Conservation (phyloP, 345 rosid species). For the Nasturtium officinale region DNA sequence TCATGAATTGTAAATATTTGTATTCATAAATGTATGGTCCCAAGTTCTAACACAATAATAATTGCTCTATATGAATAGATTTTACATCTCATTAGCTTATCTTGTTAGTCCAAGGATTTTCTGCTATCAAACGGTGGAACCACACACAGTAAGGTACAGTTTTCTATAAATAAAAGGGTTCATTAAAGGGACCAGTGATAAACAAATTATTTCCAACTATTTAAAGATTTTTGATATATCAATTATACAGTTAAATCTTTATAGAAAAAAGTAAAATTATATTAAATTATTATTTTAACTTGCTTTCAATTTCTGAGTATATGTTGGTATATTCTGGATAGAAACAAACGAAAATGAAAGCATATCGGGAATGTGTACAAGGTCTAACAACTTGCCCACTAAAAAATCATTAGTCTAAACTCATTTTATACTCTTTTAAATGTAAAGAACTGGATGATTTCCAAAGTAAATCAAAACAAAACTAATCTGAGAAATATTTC, state of each 20-base stretch:
- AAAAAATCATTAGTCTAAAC: neutral
- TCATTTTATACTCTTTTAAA: neutral
- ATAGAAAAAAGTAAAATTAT: no score
- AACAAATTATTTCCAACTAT: neutral
- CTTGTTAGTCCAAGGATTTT: constrained; percentile 8
- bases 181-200: neutral
- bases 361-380: neutral
- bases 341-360: neutral
- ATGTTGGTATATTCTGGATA: no score
- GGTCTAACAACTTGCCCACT: constrained; percentile 2
- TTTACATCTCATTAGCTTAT: constrained; percentile 8
- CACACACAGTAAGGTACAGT: neutral
- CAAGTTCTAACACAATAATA: neutral
- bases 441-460: neutral
- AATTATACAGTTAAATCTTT: neutral
- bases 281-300: no score
- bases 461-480: neutral
- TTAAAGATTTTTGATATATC: neutral
- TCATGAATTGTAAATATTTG: neutral
- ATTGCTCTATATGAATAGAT: neutral
- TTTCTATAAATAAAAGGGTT: neutral
- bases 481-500: neutral
- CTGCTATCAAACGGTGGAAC: neutral
- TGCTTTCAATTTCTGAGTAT: no score
- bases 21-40: neutral